These are phyloP conservation scores for Puccinia polysora DNA, from an alignment of 1,284 basidiomycete species.

Conservation along the genomic window DNA sequence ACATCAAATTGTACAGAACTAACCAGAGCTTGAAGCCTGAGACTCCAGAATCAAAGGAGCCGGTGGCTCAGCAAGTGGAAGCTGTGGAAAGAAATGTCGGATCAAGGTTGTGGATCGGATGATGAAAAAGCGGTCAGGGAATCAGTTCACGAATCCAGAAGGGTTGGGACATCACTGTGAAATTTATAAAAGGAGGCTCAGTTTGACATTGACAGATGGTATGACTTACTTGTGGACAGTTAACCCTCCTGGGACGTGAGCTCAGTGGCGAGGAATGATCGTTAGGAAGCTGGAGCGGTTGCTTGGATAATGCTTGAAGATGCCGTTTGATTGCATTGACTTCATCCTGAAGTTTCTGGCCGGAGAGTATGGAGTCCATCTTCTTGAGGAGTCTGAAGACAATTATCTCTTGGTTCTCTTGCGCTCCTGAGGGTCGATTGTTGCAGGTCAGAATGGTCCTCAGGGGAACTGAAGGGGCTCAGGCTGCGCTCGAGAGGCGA, in stretches of 20 bases:
- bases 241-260: slow-evolving; percentile 56
- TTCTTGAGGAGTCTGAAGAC: too few relatives aligned
- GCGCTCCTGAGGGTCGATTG: too few relatives aligned
- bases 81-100: background rate
- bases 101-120: background rate
- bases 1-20: slow-evolving; percentile 1
- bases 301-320: slow-evolving; percentile 64
- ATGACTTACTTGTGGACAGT: slow-evolving; percentile 20
- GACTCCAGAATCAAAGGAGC: slow-evolving; percentile 23
- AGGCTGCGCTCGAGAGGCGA: too few relatives aligned
- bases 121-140: background rate
- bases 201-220: background rate
- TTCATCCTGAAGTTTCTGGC: slow-evolving; percentile 56
- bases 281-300: slow-evolving; percentile 66
- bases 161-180: too few relatives aligned
- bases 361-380: slow-evolving; percentile 46
- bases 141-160: background rate
- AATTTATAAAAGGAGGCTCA: background rate
- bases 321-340: slow-evolving; percentile 68
- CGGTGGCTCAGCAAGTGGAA: slow-evolving; percentile 44
- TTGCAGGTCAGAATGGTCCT: too few relatives aligned
- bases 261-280: slow-evolving; percentile 71
- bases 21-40: slow-evolving; percentile 12
- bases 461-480: too few relatives aligned
- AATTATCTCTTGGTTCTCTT: too few relatives aligned